A percentile compares a stretch with the other conserved stretches of the same genome.
Evolutionary conservation across 345 rosid genomes (phyloP).

Genomic region (Gossypium raimondii): DNA sequence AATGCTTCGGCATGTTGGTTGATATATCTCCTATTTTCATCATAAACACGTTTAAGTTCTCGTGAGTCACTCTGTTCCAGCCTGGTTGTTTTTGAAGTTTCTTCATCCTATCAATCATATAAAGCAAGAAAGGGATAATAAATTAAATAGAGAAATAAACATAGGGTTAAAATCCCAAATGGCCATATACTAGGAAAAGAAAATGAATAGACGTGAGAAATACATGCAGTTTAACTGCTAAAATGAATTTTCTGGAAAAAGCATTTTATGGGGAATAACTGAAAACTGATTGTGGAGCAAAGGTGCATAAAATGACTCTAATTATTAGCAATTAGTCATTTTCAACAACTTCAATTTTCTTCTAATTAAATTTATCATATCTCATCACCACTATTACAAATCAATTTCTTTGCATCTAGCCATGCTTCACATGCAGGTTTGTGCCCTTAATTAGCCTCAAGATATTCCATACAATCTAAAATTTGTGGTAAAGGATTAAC

Average conservation of each 20-base stretch:
- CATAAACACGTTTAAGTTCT: constrained; percentile 78
- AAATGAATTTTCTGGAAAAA: not conserved
- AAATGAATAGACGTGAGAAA: not conserved
- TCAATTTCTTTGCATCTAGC: not conserved
- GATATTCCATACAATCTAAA: not conserved
- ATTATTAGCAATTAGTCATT: not conserved
- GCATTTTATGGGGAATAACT: not conserved
- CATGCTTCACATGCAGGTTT: not conserved
- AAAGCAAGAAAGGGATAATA: constrained; percentile 7
- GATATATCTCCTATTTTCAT: constrained; percentile 52
- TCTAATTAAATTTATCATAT: not conserved
- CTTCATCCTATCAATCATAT: constrained; percentile 55
- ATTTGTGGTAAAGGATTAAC: not conserved
- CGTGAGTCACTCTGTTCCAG: constrained; percentile 58
- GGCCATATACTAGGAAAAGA: not conserved
- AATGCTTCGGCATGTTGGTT: constrained; percentile 40
- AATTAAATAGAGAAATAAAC: not conserved
- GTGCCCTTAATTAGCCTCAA: not conserved
- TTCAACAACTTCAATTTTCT: not conserved
- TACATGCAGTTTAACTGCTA: not conserved
- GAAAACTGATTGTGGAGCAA: not conserved
- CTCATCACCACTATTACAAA: not conserved
- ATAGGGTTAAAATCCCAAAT: not conserved
- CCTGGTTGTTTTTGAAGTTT: constrained; percentile 38
- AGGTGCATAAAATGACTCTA: not conserved